Conservation (phyloP, 352 stramenopile species). For the Globisporangium iwayamae region DNA sequence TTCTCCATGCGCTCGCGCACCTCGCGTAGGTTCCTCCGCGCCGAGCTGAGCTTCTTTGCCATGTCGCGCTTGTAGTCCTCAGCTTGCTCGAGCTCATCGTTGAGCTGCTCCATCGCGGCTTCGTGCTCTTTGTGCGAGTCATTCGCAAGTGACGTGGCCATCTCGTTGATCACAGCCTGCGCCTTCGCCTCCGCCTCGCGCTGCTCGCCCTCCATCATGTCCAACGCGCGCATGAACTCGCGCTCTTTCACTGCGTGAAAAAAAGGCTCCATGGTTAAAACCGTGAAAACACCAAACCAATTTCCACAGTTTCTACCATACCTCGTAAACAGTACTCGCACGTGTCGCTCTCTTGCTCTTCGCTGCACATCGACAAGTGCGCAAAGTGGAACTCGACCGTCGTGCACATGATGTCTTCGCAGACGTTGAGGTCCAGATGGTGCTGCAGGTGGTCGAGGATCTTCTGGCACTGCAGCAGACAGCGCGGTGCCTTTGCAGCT, state of each 20-base stretch:
- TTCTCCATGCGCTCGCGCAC: conserved; percentile 37
- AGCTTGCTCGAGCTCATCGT: conserved; percentile 58
- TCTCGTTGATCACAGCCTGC: conserved; percentile 47
- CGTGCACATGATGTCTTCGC: conserved; percentile 44
- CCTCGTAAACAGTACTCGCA: conserved; percentile 59
- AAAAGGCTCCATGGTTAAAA: neutral
- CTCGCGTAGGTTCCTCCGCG: conserved; percentile 26
- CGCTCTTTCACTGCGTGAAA: conserved; percentile 34
- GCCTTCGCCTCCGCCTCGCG: conserved; percentile 49
- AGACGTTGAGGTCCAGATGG: conserved; percentile 53
- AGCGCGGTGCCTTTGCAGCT: conserved; percentile 39
- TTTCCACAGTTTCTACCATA: conserved; percentile 3
- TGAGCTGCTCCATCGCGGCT: conserved; percentile 40
- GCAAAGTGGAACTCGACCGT: conserved; percentile 59
- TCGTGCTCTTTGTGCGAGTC: conserved; percentile 36
- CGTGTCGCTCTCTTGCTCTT: conserved; percentile 20
- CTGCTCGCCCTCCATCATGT: conserved; percentile 49
- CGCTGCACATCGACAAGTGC: conserved; percentile 50
- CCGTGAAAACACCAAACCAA: neutral
- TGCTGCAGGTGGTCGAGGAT: conserved; percentile 62
- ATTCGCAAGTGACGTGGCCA: conserved; percentile 39
- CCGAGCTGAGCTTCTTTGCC: conserved; percentile 31
- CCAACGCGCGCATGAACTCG: conserved; percentile 37
- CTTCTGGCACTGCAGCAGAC: conserved; percentile 47
- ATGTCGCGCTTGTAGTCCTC: conserved; percentile 50